Conservation (phyloP, 1,284 basidiomycete genomes). For the Trichosporon sp. region DNA sequence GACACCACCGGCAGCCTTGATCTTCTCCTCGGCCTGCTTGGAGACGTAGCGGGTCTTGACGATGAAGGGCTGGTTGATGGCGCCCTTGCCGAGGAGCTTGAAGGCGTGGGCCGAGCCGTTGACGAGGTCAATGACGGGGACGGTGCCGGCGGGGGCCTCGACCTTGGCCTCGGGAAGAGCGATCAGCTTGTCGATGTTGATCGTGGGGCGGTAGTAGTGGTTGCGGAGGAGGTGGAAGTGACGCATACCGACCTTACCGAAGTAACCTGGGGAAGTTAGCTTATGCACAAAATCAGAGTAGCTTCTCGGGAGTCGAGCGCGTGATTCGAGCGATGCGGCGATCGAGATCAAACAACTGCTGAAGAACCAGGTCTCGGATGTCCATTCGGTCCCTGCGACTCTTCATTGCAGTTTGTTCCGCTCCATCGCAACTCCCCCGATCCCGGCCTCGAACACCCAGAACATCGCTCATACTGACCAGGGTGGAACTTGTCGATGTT, state of each 20-base stretch:
- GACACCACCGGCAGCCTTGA: constrained; percentile 87
- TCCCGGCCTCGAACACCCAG: background rate
- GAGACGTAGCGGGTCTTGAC: constrained; percentile 95
- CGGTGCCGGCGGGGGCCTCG: constrained; percentile 53
- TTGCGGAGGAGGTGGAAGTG: constrained; percentile 95
- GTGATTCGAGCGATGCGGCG: no score
- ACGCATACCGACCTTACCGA: constrained; percentile 85
- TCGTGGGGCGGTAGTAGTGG: constrained; percentile 80
- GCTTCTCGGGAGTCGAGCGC: no score
- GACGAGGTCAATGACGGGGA: constrained; percentile 86
- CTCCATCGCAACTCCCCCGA: background rate
- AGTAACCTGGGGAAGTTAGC: constrained; percentile 58
- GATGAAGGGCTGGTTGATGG: constrained; percentile 65
- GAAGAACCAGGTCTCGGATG: no score
- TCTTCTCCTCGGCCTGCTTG: constrained; percentile 68
- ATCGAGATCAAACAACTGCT: no score
- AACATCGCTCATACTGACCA: constrained; percentile 23
- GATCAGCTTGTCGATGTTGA: constrained; percentile 83
- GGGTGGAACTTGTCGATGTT: constrained; percentile 48
- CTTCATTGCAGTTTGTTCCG: background rate
- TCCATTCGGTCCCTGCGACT: no score
- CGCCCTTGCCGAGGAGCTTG: constrained; percentile 61
- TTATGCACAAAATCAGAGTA: background rate
- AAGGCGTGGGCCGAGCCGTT: constrained; percentile 65
- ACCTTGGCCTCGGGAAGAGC: constrained; percentile 49